These are phyloP conservation scores for Zoysia matrella DNA, from an alignment of 202 grass and related monocot species.

Conservation along the genomic window DNA sequence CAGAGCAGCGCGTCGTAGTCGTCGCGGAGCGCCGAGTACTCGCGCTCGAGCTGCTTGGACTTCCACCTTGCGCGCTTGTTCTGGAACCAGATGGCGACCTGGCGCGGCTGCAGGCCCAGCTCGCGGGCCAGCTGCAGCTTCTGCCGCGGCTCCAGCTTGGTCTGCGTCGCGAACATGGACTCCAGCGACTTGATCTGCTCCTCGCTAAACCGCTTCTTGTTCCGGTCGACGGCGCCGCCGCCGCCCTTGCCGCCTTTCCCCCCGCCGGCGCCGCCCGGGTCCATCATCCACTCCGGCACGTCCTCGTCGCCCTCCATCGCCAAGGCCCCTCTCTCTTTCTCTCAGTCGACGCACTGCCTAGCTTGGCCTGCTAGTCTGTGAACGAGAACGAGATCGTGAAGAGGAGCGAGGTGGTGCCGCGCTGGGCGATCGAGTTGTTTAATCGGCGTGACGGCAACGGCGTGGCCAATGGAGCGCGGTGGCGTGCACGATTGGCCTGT, in stretches of 20 bases:
- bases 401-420: neutral
- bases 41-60: conserved; percentile 96
- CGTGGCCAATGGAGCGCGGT: conserved; percentile 58
- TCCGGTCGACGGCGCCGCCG: conserved; percentile 53
- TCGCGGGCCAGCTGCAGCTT: conserved; percentile 97
- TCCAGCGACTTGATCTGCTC: conserved; percentile 99
- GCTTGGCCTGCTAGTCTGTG: neutral
- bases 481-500: conserved; percentile 50
- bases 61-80: conserved; percentile 99
- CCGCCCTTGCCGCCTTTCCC: conserved; percentile 14
- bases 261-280: conserved; percentile 17
- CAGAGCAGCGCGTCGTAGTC: conserved; percentile 83
- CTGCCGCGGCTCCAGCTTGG: conserved; percentile 93
- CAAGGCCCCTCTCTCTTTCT: too few relatives aligned
- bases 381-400: neutral
- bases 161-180: conserved; percentile 95
- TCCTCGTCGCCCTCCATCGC: conserved; percentile 56
- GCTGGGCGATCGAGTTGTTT: conserved; percentile 41
- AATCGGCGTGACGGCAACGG: conserved; percentile 54
- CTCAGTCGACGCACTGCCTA: neutral
- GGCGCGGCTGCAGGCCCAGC: conserved; percentile 87
- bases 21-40: conserved; percentile 72
- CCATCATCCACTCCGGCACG: conserved; percentile 60
- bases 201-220: conserved; percentile 91
- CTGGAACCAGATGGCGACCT: conserved; percentile 99